These are phyloP conservation scores for Parathielavia appendiculata DNA, from an alignment of 495 filamentous ascomycete species.

Conservation along the genomic window DNA sequence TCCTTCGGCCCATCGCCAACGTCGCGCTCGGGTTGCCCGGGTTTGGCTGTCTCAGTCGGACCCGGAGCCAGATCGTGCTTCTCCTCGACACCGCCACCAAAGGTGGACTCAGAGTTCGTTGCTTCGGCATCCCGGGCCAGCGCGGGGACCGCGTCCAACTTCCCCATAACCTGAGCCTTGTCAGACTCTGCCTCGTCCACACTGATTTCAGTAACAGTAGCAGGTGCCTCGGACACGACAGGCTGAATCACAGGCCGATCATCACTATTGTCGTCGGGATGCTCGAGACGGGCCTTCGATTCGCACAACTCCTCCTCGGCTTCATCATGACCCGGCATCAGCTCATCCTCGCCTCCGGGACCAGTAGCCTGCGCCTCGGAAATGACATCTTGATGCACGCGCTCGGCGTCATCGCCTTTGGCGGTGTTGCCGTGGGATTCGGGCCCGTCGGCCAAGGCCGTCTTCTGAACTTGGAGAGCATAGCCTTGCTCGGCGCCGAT, in stretches of 20 bases:
- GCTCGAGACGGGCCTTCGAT: too few relatives aligned
- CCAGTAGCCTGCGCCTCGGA: background rate
- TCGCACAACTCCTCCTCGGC: background rate
- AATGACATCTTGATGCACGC: too few relatives aligned
- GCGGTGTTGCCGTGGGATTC: background rate
- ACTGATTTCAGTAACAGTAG: too few relatives aligned
- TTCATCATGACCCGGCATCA: background rate
- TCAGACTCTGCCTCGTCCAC: too few relatives aligned
- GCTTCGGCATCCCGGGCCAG: too few relatives aligned
- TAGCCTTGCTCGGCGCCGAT: background rate
- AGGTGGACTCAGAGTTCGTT: too few relatives aligned
- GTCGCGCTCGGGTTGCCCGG: background rate
- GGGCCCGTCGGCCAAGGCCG: background rate
- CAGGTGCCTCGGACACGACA: too few relatives aligned
- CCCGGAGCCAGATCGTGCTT: background rate
- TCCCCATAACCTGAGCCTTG: too few relatives aligned
- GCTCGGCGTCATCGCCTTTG: background rate
- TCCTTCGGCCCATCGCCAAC: background rate
- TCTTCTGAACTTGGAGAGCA: background rate
- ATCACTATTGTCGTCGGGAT: too few relatives aligned
- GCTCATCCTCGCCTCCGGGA: background rate
- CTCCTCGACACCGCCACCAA: too few relatives aligned
- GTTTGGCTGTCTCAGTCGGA: background rate
- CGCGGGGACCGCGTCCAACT: too few relatives aligned
- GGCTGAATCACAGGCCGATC: too few relatives aligned